Conservation (phyloP, 1,284 basidiomycete genomes). For the Dichomitus squalens region DNA sequence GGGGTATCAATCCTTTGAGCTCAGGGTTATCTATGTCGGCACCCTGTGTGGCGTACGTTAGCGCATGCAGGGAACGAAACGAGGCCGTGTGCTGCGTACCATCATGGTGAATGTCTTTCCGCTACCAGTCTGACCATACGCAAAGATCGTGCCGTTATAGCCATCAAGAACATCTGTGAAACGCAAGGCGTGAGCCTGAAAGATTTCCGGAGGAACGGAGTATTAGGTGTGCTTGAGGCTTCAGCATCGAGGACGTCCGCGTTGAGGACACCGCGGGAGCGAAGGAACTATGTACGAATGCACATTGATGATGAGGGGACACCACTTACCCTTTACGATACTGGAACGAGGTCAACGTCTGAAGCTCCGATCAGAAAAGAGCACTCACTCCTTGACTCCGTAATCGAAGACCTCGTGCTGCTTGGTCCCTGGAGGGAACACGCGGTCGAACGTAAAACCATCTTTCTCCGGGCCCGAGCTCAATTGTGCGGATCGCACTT, state of each 20-base stretch:
- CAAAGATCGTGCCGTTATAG: conserved; percentile 98
- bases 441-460: conserved; percentile 97
- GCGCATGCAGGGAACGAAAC: neutral
- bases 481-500: conserved; percentile 71
- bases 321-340: conserved; percentile 71
- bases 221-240: neutral
- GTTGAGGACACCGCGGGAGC: neutral
- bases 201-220: neutral
- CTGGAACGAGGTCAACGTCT: conserved; percentile 39
- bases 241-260: neutral
- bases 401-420: conserved; percentile 98
- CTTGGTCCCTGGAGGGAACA: conserved; percentile 91
- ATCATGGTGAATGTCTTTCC: conserved; percentile 99
- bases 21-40: conserved; percentile 94
- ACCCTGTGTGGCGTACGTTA: conserved; percentile 57
- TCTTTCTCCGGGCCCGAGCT: conserved; percentile 81
- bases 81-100: conserved; percentile 49
- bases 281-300: neutral
- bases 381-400: conserved; percentile 91
- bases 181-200: neutral
- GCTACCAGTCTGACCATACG: conserved; percentile 98
- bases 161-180: conserved; percentile 92
- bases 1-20: conserved; percentile 95
- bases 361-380: neutral
- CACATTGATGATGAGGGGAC: no score